These are phyloP conservation scores for Ulota crispa DNA, from an alignment of 225 moss, liverwort and hornwort genomes.

Conservation along the genomic window DNA sequence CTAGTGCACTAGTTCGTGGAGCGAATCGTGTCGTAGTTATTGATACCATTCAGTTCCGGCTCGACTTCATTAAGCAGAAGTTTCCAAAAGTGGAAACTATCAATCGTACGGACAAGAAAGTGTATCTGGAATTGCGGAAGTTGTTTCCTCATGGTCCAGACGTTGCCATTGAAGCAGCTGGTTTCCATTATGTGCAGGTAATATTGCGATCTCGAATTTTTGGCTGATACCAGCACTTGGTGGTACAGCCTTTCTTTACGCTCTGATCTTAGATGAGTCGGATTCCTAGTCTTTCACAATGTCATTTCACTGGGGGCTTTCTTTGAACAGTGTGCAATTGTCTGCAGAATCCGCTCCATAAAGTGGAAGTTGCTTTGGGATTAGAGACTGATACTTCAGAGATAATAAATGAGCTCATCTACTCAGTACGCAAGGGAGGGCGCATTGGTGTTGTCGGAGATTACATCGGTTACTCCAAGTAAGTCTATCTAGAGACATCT, in stretches of 20 bases:
- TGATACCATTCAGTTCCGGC: conserved; percentile 51
- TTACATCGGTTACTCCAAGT: conserved; percentile 63
- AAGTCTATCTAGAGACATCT: neutral
- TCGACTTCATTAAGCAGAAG: conserved; percentile 52
- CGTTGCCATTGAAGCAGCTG: conserved; percentile 67
- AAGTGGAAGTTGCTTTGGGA: conserved; percentile 45
- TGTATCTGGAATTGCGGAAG: conserved; percentile 40
- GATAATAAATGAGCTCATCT: conserved; percentile 66
- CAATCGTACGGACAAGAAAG: conserved; percentile 59
- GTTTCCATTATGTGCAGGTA: conserved; percentile 59
- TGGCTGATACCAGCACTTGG: neutral
- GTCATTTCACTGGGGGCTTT: neutral
- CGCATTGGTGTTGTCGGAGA: conserved; percentile 62
- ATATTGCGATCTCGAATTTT: neutral
- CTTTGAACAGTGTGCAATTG: neutral
- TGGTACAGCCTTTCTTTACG: no score
- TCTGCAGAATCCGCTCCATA: conserved; percentile 42
- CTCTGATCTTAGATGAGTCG: neutral
- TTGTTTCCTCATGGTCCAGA: conserved; percentile 58
- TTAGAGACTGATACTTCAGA: conserved; percentile 64
- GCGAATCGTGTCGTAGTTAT: conserved; percentile 67
- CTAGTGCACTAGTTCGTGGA: conserved; percentile 52
- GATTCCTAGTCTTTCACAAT: neutral
- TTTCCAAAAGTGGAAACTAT: conserved; percentile 44
- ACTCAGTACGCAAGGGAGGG: conserved; percentile 63